phyloP scores from a whole-genome alignment of 1,139 yeast species.

The Candida glucosophila region DNA sequence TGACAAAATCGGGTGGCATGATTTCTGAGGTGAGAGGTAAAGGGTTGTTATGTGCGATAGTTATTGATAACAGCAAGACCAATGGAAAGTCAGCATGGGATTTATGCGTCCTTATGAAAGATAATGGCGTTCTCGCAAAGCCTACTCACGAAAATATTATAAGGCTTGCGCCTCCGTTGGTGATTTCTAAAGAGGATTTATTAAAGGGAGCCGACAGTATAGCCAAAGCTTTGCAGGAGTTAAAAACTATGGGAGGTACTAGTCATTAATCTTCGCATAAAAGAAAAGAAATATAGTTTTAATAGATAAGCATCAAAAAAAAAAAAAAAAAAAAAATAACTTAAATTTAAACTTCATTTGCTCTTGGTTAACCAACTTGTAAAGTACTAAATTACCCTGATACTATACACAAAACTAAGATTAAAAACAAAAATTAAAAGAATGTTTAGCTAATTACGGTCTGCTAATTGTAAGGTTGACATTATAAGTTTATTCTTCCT shows the following conservation, averaged over 20 bases:
- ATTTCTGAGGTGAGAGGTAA: constrained; percentile 89
- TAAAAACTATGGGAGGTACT: constrained; percentile 45
- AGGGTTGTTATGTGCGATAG: constrained; percentile 87
- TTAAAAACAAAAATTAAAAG: constrained; percentile 1
- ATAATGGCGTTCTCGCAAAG: constrained; percentile 85
- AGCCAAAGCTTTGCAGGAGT: constrained; percentile 47
- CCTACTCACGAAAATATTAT: constrained; percentile 96
- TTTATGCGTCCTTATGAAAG: constrained; percentile 81
- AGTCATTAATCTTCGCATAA: constrained; percentile 20
- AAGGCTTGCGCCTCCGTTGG: constrained; percentile 93
- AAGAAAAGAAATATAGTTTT: too few relatives aligned
- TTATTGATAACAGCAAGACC: constrained; percentile 75
- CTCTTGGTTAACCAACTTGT: too few relatives aligned
- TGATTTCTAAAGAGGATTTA: constrained; percentile 80
- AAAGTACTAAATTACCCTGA: too few relatives aligned
- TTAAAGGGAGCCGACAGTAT: constrained; percentile 73
- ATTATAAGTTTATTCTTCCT: constrained; percentile 40
- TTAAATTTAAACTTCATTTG: too few relatives aligned
- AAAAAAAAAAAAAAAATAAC: too few relatives aligned
- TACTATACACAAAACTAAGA: too few relatives aligned
- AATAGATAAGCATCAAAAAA: too few relatives aligned
- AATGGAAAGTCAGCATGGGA: constrained; percentile 97
- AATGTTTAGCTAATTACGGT: too few relatives aligned
- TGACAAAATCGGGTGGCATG: constrained; percentile 55
- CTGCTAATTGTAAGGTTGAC: too few relatives aligned